phyloP scores from a whole-genome alignment of 2,329 filamentous ascomycete genomes.

The Lecanicillium sp. region DNA sequence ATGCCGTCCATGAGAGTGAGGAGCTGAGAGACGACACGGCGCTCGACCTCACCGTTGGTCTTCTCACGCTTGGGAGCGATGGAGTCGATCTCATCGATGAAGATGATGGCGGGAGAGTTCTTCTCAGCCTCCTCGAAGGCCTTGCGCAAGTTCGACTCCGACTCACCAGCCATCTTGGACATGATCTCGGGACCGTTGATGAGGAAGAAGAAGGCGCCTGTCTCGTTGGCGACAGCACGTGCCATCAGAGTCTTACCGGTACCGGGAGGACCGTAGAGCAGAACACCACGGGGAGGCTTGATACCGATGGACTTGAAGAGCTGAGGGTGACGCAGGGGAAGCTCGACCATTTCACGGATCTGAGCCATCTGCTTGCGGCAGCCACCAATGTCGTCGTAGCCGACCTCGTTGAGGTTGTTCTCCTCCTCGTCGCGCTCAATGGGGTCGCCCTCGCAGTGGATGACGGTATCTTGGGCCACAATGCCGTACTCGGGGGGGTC shows the following conservation, averaged over 20 bases:
- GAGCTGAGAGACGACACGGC: slow-evolving; percentile 95
- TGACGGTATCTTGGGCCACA: slow-evolving; percentile 96
- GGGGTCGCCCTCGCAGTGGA: slow-evolving; percentile 91
- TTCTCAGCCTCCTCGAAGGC: slow-evolving; percentile 99
- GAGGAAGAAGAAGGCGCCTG: slow-evolving; percentile 97
- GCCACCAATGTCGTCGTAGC: slow-evolving; percentile 98
- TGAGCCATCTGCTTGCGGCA: slow-evolving; percentile 99
- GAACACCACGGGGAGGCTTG: slow-evolving; percentile 96
- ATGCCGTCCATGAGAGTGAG: slow-evolving; percentile 98
- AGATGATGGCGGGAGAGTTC: slow-evolving; percentile 98
- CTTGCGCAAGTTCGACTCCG: slow-evolving; percentile 95
- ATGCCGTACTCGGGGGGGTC: slow-evolving; percentile 98
- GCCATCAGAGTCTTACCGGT: slow-evolving; percentile 99
- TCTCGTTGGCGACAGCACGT: slow-evolving; percentile 97
- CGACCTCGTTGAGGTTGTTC: slow-evolving; percentile 98
- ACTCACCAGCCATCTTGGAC: slow-evolving; percentile 99
- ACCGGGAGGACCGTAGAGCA: slow-evolving; percentile 94
- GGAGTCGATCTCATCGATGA: slow-evolving; percentile 99
- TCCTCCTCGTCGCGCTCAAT: slow-evolving; percentile 99
- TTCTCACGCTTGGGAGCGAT: slow-evolving; percentile 99
- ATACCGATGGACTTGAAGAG: slow-evolving; percentile 99
- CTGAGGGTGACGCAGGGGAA: slow-evolving; percentile 92
- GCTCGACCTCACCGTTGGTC: slow-evolving; percentile 98
- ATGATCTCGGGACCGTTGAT: slow-evolving; percentile 99
- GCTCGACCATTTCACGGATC: slow-evolving; percentile 96